phyloP scores from a whole-genome alignment of 2,329 filamentous ascomycete genomes.

The Purpureocillium takamizusanense region DNA sequence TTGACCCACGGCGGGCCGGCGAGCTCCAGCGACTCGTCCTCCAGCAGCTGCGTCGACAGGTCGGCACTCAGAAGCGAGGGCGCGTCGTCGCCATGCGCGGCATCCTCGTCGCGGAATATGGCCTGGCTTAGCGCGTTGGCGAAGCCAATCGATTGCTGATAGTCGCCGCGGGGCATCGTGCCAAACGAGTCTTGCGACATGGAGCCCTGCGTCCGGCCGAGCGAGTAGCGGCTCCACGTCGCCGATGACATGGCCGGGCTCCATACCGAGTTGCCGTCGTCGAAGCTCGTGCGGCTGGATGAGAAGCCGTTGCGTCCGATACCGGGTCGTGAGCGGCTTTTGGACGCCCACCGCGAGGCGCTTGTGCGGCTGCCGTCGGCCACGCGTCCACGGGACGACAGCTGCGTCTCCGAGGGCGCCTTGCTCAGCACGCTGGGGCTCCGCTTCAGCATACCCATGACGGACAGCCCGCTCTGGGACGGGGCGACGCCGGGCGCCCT shows the following conservation, averaged over 20 bases:
- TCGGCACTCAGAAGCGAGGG: conserved; percentile 51
- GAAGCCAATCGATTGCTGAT: conserved; percentile 94
- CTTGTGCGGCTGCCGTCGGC: conserved; percentile 44
- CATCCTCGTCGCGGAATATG: conserved; percentile 82
- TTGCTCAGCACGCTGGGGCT: conserved; percentile 90
- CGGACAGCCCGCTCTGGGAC: conserved; percentile 59
- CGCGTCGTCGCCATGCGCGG: conserved; percentile 33
- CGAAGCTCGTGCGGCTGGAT: conserved; percentile 88
- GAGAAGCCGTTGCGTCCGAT: conserved; percentile 74
- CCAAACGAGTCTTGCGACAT: conserved; percentile 89
- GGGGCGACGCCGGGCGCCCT: conserved; percentile 24
- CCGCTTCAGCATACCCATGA: conserved; percentile 70
- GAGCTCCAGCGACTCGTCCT: conserved; percentile 87
- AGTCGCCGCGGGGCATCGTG: conserved; percentile 68
- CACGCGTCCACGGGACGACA: conserved; percentile 61
- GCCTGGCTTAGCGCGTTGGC: conserved; percentile 94
- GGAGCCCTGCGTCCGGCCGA: conserved; percentile 82
- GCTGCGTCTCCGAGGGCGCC: conserved; percentile 72
- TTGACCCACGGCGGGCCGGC: conserved; percentile 97
- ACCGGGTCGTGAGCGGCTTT: conserved; percentile 69
- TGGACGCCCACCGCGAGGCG: conserved; percentile 70
- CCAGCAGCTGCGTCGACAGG: conserved; percentile 59
- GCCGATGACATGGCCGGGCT: conserved; percentile 79
- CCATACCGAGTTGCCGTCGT: conserved; percentile 84
- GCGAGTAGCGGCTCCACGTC: conserved; percentile 89